Conservation (phyloP, 2,329 filamentous ascomycete genomes). For the Cryphonectria parasitica region DNA sequence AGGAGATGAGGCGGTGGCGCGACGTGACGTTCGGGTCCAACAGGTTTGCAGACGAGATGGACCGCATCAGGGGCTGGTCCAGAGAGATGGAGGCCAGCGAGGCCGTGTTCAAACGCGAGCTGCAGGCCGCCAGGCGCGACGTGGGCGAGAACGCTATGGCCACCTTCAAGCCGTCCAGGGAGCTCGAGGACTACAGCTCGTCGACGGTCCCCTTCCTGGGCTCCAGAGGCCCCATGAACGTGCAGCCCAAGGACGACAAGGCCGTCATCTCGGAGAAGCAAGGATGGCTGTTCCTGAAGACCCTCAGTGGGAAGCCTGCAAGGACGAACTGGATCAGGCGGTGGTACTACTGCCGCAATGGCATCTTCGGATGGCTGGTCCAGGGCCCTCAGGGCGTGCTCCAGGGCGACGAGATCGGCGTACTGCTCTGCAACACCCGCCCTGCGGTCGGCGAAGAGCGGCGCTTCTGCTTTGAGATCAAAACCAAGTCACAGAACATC, state of each 20-base stretch:
- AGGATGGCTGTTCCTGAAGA: conserved; percentile 88
- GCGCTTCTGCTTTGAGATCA: conserved; percentile 96
- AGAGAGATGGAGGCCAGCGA: conserved; percentile 94
- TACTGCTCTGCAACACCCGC: conserved; percentile 89
- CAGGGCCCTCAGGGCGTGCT: conserved; percentile 86
- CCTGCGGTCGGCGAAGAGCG: conserved; percentile 91
- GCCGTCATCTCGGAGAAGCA: conserved; percentile 76
- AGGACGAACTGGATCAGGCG: conserved; percentile 86
- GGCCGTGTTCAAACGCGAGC: conserved; percentile 77
- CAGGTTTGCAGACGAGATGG: conserved; percentile 79
- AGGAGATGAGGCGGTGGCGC: conserved; percentile 75
- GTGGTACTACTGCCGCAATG: conserved; percentile 96
- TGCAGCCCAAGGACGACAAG: conserved; percentile 59
- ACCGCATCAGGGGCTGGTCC: conserved; percentile 89
- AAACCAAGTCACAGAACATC: conserved; percentile 92
- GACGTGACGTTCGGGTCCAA: conserved; percentile 68
- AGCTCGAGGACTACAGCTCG: conserved; percentile 88
- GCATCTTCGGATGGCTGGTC: conserved; percentile 93
- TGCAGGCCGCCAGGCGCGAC: conserved; percentile 77
- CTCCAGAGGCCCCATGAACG: conserved; percentile 66
- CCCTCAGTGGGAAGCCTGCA: conserved; percentile 83
- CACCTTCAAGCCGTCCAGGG: conserved; percentile 78
- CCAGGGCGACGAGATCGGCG: conserved; percentile 94
- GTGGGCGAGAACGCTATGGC: conserved; percentile 78
- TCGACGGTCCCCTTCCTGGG: conserved; percentile 89